Conservation (phyloP, 306 rosid genomes). For the Geum urbanum region DNA sequence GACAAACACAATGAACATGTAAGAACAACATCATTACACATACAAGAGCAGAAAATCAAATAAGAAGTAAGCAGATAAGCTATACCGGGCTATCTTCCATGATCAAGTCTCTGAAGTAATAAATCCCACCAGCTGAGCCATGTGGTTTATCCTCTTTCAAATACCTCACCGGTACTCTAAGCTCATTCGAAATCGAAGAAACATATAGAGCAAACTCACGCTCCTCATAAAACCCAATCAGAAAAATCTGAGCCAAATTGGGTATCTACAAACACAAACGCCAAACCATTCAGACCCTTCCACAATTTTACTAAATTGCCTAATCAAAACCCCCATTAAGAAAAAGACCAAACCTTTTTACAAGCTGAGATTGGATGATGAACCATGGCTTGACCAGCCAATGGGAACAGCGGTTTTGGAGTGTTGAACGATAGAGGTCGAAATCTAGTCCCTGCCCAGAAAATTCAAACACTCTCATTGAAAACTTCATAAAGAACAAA, state of each 20-base stretch:
- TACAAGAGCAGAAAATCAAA: neutral
- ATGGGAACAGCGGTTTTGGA: slow-evolving; percentile 95
- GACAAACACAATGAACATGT: slow-evolving; percentile 3
- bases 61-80: slow-evolving; percentile 4
- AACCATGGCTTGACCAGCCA: slow-evolving; percentile 98
- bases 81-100: slow-evolving; percentile 91
- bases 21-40: neutral
- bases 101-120: slow-evolving; percentile 73
- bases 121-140: slow-evolving; percentile 90
- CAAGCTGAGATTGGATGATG: slow-evolving; percentile 94
- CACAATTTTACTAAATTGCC: neutral
- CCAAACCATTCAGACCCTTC: neutral
- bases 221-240: slow-evolving; percentile 89
- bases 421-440: slow-evolving; percentile 95
- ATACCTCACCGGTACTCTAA: slow-evolving; percentile 94
- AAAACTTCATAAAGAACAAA: neutral
- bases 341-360: slow-evolving; percentile 57
- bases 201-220: slow-evolving; percentile 88
- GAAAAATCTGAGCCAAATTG: slow-evolving; percentile 76
- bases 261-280: slow-evolving; percentile 51
- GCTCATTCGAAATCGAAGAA: slow-evolving; percentile 88
- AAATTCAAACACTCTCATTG: slow-evolving; percentile 16
- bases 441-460: slow-evolving; percentile 81
- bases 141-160: slow-evolving; percentile 97
- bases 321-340: slow-evolving; percentile 18